Evolutionary conservation across 305 asterid genomes (phyloP), one percentile per base, ranked within the genome.

Genomic region (Caryopteris hybrid): DNA sequence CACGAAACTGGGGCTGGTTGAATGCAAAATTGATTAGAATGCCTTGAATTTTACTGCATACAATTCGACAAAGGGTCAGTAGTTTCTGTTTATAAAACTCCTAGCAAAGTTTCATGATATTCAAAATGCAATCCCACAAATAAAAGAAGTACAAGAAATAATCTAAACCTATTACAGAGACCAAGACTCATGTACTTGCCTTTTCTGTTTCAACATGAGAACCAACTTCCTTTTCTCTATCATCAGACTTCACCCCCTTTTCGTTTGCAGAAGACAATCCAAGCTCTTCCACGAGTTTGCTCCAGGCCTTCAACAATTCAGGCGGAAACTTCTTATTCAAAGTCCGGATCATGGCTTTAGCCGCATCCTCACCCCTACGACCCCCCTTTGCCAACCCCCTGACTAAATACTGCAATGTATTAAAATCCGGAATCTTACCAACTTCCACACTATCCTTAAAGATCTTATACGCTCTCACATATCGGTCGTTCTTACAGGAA

Each of bases 391-490:
- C 88, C 76, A 89, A 63, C 9, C 96, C 98, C 42, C 73, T 85
- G 0, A 75, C 76, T 74, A 92, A 76, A 83, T 83, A 64, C 86
- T 90, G 85, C 83, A 86, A 73, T 8, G 90, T 86, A 71, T 75
- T 80, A 39, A 89, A 92, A 80, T 86, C 91, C 0, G 93, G 96
- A 69, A 88, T 86, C 88, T 80, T 88, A 45, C 84, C 67, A 21
- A 47, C 79, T 64, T 50, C 60, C 75, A 81, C 97, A 74, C 97
- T 92, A 83, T 70, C 45, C 79, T 86, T 86, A 58, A 88, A 92
- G 73, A 88, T 80, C 78, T 75, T 79, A 65, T 85, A 74, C 39
- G 81, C 97, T 0, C 74, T 78, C 73, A 84, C 78, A 64, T 68
- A 88, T 68, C 82, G 86, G 27, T 73, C 85, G 27, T 77, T 76